A percentile compares a stretch with the other conserved stretches of the same genome.
Evolutionary conservation across 371 early-diverging fungal species (phyloP).

Genomic region (Rhizopus microsporus): DNA sequence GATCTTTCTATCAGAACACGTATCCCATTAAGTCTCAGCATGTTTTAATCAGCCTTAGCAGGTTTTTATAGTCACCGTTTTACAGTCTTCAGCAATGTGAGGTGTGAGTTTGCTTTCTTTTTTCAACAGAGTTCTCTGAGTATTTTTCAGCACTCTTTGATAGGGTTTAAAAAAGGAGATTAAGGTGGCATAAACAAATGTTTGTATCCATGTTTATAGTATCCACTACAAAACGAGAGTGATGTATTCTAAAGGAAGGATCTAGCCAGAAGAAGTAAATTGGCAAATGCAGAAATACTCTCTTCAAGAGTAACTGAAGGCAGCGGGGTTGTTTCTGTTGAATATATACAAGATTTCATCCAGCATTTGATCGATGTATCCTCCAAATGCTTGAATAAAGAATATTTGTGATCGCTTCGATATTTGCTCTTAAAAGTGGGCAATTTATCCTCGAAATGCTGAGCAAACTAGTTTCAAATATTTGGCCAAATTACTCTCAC

Average conservation of each 20-base stretch:
- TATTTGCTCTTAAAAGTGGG: conserved; percentile 3
- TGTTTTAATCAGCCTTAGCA: conserved; percentile 4
- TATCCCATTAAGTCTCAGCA: conserved; percentile 1
- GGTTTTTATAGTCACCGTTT: conserved; percentile 1
- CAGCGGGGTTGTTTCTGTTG: conserved; percentile 5
- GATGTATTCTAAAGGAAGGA: background rate
- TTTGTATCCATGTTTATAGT: conserved; percentile 5
- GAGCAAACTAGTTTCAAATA: too few species aligned
- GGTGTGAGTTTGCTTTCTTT: conserved; percentile 4
- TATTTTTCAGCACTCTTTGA: conserved; percentile 4
- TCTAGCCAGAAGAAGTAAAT: background rate
- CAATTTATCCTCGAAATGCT: too few species aligned
- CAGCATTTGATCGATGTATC: conserved; percentile 3
- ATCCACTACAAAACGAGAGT: conserved; percentile 1
- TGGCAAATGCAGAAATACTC: conserved; percentile 9
- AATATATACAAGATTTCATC: conserved; percentile 11
- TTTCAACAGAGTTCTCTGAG: conserved; percentile 3
- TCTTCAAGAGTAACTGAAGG: conserved; percentile 10
- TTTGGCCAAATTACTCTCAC: too few species aligned
- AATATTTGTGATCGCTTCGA: background rate
- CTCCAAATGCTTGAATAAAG: conserved; percentile 5
- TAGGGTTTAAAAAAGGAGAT: background rate
- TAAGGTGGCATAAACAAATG: conserved; percentile 5
- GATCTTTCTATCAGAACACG: background rate
- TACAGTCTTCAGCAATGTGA: conserved; percentile 3